Conservation (phyloP, 2,329 filamentous ascomycete species). For the Botrytis sinoallii region DNA sequence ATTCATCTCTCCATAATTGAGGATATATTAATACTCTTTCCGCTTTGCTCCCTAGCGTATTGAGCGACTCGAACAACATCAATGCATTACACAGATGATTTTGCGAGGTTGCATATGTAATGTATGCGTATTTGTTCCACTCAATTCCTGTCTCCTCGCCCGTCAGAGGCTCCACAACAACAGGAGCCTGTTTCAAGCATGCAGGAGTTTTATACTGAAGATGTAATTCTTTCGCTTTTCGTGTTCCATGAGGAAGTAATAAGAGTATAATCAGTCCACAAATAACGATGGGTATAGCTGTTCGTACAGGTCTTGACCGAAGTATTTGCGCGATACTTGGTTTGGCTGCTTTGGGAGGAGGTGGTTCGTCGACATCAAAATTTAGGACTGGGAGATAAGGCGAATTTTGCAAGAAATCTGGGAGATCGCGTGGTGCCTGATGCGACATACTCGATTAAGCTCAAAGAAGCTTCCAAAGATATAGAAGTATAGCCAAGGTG, state of each 20-base stretch:
- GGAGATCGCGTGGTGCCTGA: conserved; percentile 21
- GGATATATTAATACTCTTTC: conserved; percentile 49
- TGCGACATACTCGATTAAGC: background rate
- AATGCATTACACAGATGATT: conserved; percentile 50
- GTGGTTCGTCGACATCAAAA: conserved; percentile 15
- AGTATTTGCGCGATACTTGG: conserved; percentile 41
- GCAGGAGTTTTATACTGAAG: conserved; percentile 16
- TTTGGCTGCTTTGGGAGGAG: conserved; percentile 14
- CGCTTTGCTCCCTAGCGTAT: conserved; percentile 43
- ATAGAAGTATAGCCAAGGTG: background rate
- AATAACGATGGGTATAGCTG: conserved; percentile 21
- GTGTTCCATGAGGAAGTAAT: conserved; percentile 10
- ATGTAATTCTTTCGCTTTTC: conserved; percentile 1
- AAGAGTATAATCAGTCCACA: conserved; percentile 18
- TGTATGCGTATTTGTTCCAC: conserved; percentile 48
- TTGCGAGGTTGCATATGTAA: conserved; percentile 49
- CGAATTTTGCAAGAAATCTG: conserved; percentile 31
- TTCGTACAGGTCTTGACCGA: conserved; percentile 39
- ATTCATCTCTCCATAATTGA: conserved; percentile 23
- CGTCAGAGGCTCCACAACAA: conserved; percentile 11
- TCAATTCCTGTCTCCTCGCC: conserved; percentile 34
- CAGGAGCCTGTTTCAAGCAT: conserved; percentile 14
- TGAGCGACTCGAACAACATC: conserved; percentile 49
- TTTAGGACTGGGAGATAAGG: conserved; percentile 28
- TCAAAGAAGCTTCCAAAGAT: too few relatives aligned